Evolutionary conservation across 73 alveolate genomes (phyloP).

Genomic region (Paramecium sexaurelia): DNA sequence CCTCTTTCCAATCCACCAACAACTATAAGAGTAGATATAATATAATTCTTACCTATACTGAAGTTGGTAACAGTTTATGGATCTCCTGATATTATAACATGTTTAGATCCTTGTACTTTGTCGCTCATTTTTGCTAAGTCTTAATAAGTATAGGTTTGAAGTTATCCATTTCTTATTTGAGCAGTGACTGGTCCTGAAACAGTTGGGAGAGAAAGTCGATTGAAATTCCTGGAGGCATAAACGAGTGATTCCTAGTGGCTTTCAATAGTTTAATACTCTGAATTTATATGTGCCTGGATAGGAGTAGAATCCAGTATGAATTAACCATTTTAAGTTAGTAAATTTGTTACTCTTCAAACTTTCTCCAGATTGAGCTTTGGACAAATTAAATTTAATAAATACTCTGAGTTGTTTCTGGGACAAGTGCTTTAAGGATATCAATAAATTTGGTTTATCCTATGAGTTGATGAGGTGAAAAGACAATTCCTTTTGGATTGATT

Average conservation of each 20-base stretch:
- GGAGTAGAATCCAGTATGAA: slow-evolving; percentile 69
- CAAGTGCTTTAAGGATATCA: slow-evolving; percentile 33
- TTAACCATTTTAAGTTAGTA: slow-evolving; percentile 45
- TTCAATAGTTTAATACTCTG: slow-evolving; percentile 46
- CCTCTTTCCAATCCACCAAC: slow-evolving; percentile 41
- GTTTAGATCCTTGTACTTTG: not conserved
- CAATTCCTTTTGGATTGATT: slow-evolving; percentile 64
- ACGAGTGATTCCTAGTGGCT: slow-evolving; percentile 24
- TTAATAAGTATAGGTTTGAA: not conserved
- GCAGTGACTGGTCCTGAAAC: slow-evolving; percentile 56
- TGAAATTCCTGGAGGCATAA: slow-evolving; percentile 64
- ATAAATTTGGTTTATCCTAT: slow-evolving; percentile 53
- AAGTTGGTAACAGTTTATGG: slow-evolving; percentile 25
- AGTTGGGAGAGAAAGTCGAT: slow-evolving; percentile 48
- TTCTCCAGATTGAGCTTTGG: slow-evolving; percentile 44
- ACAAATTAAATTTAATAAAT: not conserved
- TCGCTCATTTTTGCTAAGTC: not conserved
- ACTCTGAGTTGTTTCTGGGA: slow-evolving; percentile 61
- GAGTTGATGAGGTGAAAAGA: slow-evolving; percentile 54
- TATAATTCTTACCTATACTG: not conserved
- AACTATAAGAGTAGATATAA: not conserved
- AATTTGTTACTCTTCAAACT: slow-evolving; percentile 42
- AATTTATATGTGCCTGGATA: slow-evolving; percentile 69
- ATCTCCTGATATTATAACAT: slow-evolving; percentile 45
- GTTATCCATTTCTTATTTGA: not conserved